Evolutionary conservation across 1,284 basidiomycete genomes (phyloP), one percentile per base, ranked within the genome.

Genomic region (Ganoderma meredithae): DNA sequence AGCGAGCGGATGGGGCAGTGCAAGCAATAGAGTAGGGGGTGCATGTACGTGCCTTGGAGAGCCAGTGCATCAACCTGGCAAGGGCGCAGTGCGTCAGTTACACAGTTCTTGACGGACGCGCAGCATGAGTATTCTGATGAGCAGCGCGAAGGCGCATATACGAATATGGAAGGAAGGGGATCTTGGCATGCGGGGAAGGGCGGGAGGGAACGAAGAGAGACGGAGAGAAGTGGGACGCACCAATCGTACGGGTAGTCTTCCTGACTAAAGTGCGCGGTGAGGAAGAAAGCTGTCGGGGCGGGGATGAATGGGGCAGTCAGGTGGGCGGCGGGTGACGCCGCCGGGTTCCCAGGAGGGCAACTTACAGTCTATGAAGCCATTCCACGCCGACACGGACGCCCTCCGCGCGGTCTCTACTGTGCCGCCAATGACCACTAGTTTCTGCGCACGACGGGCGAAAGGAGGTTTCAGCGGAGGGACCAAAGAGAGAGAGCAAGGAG

Each of bases 171-270:
- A 39, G 36, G 22, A 25, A 1, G 22, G 39, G 22, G 39, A 60
- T 55, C 43, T 55, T 43, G 33, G 10, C 44, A 25, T 39, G 22
- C 40, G 33, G 61, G 22, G 41, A 40, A n/a, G 40, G 41, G 19
- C 12, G 31, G 5, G 25, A 3, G 2, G 19, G 12, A 15, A 36
- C 52, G 39, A 27, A 27, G 27, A 36, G 39, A 33, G 61, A 15
- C 44, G 33, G 25, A 19, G 43, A 19, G 43, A 19, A 12, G 27
- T 33, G 12, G 33, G 33, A 79, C 83, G 71, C 77, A 92, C 91
- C 92, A 94, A 76, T 94, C 92, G 76, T 93, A 93, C 2, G 92
- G 92, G 73, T 93, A 94, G 75, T 95, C 93, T 72, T 94, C 93
- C 74, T 94, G 90, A 73, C 88, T 92, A 74, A 95, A 95, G 75